phyloP scores from a whole-genome alignment of 805 yeast species.

The Hanseniaspora thailandica region DNA sequence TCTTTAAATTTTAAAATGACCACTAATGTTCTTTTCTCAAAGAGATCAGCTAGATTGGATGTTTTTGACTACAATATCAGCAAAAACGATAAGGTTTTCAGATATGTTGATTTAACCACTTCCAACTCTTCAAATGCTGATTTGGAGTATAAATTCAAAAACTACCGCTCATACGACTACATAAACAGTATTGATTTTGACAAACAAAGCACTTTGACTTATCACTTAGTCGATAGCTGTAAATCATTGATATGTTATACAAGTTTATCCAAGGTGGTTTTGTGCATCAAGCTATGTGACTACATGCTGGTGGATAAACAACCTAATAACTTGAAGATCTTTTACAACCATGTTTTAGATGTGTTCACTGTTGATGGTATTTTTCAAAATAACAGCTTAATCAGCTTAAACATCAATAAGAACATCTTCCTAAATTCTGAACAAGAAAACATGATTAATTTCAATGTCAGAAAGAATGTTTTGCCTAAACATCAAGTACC shows the following conservation, averaged over 20 bases:
- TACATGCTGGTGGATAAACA: neutral
- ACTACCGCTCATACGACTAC: neutral
- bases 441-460: neutral
- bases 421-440: neutral
- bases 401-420: neutral
- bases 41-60: neutral
- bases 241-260: neutral
- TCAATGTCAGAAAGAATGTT: neutral
- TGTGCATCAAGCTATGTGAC: neutral
- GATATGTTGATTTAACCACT: neutral
- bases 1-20: neutral
- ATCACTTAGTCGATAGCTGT: neutral
- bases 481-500: neutral
- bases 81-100: neutral
- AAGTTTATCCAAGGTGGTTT: neutral
- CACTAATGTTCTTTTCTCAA: neutral
- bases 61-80: neutral
- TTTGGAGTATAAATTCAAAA: neutral
- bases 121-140: neutral
- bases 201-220: neutral
- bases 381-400: neutral
- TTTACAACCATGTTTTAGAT: neutral
- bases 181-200: constrained; percentile 4
- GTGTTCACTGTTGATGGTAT: constrained; percentile 2
- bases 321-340: neutral